Percentiles rank a stretch among this genome's conserved stretches.
Evolutionary conservation across 768 basidiomycete species (phyloP).

Genomic region (Cyclocybe aegerita): DNA sequence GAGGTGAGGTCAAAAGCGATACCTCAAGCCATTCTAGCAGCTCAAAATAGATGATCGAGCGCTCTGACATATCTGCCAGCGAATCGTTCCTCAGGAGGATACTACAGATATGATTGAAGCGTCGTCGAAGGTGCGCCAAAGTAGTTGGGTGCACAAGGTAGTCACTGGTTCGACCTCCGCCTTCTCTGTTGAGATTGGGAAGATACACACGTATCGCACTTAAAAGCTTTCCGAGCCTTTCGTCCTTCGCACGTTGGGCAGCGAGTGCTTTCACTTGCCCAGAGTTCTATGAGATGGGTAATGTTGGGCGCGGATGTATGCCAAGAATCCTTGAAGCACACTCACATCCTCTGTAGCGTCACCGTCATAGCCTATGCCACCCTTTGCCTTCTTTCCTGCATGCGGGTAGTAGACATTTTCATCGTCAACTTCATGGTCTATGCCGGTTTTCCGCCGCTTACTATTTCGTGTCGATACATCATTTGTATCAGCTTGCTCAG

Average conservation of each 20-base stretch:
- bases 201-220: conserved; percentile 76
- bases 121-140: conserved; percentile 84
- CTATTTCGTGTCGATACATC: conserved; percentile 36
- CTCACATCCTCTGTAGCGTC: conserved; percentile 82
- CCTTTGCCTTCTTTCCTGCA: conserved; percentile 65
- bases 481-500: conserved; percentile 29
- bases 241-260: conserved; percentile 73
- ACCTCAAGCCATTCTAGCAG: conserved; percentile 93
- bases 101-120: conserved; percentile 88
- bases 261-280: conserved; percentile 80
- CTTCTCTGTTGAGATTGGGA: conserved; percentile 73
- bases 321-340: conserved; percentile 8
- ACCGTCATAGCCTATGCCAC: conserved; percentile 88
- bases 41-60: conserved; percentile 82
- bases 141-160: conserved; percentile 92
- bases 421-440: conserved; percentile 37
- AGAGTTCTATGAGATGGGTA: conserved; percentile 49
- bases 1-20: conserved; percentile 7
- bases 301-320: not conserved
- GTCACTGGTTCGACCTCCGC: conserved; percentile 82
- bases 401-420: conserved; percentile 54
- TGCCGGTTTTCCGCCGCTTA: conserved; percentile 47
- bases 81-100: conserved; percentile 90
- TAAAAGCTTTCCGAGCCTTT: conserved; percentile 68
- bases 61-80: conserved; percentile 91